Evolutionary conservation across 441 rosid genomes (phyloP), one percentile per base, ranked within the genome.

Genomic region (Theobroma grandiflorum): DNA sequence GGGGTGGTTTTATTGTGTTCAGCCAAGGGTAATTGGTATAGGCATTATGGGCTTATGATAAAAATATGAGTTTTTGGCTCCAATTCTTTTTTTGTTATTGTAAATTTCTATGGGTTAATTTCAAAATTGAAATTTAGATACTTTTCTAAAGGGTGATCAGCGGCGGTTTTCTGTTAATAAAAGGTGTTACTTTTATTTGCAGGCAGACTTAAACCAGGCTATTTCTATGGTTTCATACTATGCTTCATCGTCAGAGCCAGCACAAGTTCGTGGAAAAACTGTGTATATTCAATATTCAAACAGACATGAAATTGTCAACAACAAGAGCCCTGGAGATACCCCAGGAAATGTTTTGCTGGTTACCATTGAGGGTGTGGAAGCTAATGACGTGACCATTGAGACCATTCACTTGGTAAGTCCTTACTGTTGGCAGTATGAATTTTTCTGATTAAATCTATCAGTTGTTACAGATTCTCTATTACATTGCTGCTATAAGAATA

Each of bases 281-380:
- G 99, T 97, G 62, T 97, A 97, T 77, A 95, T 95, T 79, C 99
- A 97, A 80, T 95, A 97, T 81, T 97, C 99, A 1, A 95, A 97
- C 78, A 90, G 99, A 37, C 98, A 94, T 83, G 99, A 97, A 78
- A 97, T 97, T 68, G 99, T 97, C 63, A 96, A 95, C 91, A 97
- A 92, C 85, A 96, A 93, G 93, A 94, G 98, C 84, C 99, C 99
- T n/a, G 98, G 99, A 47, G 99, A 95, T 84, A 92, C 89, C 84
- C 99, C 99, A 81, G 99, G 99, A 35, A 97, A 97, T 89, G 99
- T 97, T 18, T 87, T 97, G 75, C 88, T 97, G 57, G 98, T 97
- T 33, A 97, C 99, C 20, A 93, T 97, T 18, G 99, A 97, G 86
- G 99, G 99, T 61, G 99, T 95, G 38, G 97, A 95, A 84, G 93